phyloP scores from a whole-genome alignment of 2,329 filamentous ascomycete species.

The Tolypocladium tropicale region DNA sequence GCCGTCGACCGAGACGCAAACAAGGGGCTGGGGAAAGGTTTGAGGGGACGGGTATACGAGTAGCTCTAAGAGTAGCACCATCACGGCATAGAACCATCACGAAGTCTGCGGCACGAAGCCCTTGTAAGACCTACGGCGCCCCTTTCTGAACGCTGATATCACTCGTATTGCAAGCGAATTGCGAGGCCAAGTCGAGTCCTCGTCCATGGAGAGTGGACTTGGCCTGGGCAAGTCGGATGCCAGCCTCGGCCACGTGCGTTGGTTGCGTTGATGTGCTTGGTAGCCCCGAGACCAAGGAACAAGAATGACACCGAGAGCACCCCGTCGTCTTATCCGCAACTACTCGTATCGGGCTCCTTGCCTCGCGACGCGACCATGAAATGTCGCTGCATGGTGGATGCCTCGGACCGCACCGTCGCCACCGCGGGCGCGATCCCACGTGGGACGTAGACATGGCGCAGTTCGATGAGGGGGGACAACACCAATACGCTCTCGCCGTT shows the following conservation, averaged over 20 bases:
- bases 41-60: neutral
- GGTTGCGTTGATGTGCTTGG: neutral
- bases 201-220: neutral
- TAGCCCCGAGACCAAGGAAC: neutral
- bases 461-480: neutral
- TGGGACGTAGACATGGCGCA: neutral
- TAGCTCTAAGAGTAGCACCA: neutral
- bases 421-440: neutral
- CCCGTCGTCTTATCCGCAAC: neutral
- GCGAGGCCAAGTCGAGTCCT: neutral
- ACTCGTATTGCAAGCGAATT: no score
- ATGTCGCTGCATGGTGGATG: neutral
- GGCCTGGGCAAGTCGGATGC: neutral
- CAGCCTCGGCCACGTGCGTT: neutral
- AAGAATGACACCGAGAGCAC: neutral
- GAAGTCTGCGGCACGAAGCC: neutral
- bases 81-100: neutral
- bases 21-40: neutral
- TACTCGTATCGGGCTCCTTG: neutral
- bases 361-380: neutral
- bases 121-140: neutral
- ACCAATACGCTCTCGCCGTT: neutral
- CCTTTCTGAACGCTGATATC: neutral
- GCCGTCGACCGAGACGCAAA: neutral
- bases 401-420: neutral